Percentiles rank a stretch among this genome's conserved stretches.
Conservation (phyloP, 192 early-diverging fungal species). For the Entomortierella parvispora region DNA sequence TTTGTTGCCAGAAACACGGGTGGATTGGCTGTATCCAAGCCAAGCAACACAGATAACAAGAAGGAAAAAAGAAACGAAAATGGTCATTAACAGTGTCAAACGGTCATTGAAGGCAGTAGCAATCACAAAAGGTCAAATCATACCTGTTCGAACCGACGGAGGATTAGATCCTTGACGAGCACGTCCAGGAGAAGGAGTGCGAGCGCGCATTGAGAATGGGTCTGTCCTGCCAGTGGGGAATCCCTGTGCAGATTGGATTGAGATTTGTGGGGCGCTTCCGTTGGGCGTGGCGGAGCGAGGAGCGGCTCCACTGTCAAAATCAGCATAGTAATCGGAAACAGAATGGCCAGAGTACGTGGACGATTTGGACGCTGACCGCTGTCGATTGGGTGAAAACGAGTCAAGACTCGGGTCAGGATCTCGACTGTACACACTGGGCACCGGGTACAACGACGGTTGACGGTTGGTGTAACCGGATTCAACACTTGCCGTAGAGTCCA, state of each 20-base stretch:
- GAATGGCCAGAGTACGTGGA: conserved; percentile 47
- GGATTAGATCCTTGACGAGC: conserved; percentile 40
- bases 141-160: conserved; percentile 29
- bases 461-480: conserved; percentile 39
- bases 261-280: conserved; percentile 31
- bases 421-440: conserved; percentile 34
- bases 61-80: background rate
- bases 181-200: conserved; percentile 47
- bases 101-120: background rate
- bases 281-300: conserved; percentile 39
- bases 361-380: conserved; percentile 44
- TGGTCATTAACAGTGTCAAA: too few relatives aligned
- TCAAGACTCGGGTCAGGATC: conserved; percentile 30
- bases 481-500: conserved; percentile 41
- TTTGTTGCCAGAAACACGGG: conserved; percentile 49
- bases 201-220: conserved; percentile 44
- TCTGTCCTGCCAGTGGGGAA: conserved; percentile 28
- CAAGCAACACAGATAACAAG: too few relatives aligned
- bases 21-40: conserved; percentile 38
- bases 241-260: conserved; percentile 46
- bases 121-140: background rate
- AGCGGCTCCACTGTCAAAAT: conserved; percentile 37
- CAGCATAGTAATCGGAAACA: conserved; percentile 39
- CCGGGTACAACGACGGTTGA: conserved; percentile 32
- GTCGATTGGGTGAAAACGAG: conserved; percentile 32